Base-by-base conservation (phyloP, 2,329 filamentous ascomycete genomes). In the Metarhizium album region DNA sequence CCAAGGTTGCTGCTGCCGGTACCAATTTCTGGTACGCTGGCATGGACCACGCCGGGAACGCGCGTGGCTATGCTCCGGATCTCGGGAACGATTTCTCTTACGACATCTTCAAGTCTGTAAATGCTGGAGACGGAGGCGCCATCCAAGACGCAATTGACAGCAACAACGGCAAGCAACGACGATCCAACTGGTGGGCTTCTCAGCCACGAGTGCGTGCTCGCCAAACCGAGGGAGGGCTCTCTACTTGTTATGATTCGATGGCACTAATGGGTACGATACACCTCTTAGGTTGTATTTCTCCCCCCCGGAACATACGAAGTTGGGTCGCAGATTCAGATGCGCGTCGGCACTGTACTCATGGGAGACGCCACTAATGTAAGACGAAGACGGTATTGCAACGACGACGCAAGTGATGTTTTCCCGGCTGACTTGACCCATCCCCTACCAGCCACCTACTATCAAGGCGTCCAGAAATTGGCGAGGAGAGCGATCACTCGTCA, bases 301-400 rank as follows among this genome's bases (percentile, higher is more conserved):
- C 69, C 70, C 0, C 65, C 69, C 1, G 71, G 70, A 35, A 70
- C 65, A 5, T 73, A 74, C 52, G 57, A 62, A 29, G 59, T 73
- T 46, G 62, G 59, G 51, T 45, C 62, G 46, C 71, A 69, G 1
- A 67, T 74, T 35, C 47, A 55, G 4, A 66, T 72, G 65, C 68
- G 70, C 48, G 71, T 70, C 0, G 70, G 71, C 42, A 73, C 70
- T 5, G 66, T 73, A 38, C 54, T 74, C 40, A 71, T 73, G 67
- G 71, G 70, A n/a, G 71, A 73, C 51, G 64, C 70, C 2, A 71
- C 66, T 4, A 62, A 72, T 38, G 57, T 57, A 57, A 38, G 55
- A 29, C 11, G 14, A 57, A 38, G 55, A 29, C 11, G 14, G 9
- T 13, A 1, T 29, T 29, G 18, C 7, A 9, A 14, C 4, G 22